phyloP scores from a whole-genome alignment of 306 rosid species.

The Mucuna pruriens region DNA sequence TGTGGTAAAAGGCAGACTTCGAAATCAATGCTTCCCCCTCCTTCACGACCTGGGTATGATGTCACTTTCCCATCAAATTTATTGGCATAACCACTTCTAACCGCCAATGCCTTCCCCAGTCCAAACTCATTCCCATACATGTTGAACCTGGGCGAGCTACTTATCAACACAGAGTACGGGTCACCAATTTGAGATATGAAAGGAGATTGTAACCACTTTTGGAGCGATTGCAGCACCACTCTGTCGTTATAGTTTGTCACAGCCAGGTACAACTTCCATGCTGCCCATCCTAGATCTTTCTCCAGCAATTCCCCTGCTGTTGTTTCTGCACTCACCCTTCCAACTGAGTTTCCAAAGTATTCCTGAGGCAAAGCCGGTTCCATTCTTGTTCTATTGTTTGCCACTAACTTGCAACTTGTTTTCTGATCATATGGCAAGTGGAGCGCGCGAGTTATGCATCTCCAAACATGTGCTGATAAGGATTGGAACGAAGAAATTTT shows the following conservation, averaged over 20 bases:
- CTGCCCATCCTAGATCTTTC: slow-evolving; percentile 58
- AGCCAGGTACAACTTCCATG: slow-evolving; percentile 53
- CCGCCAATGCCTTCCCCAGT: no score
- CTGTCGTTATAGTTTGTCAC: slow-evolving; percentile 37
- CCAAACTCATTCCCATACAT: no score
- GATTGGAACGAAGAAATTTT: slow-evolving; percentile 61
- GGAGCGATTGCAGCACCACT: neutral
- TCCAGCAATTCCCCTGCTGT: slow-evolving; percentile 51
- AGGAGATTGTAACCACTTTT: slow-evolving; percentile 54
- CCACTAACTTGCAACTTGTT: slow-evolving; percentile 48
- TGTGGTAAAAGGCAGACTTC: no score
- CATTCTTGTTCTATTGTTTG: slow-evolving; percentile 52
- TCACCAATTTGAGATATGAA: no score
- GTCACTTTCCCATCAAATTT: no score
- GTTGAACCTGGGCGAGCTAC: slow-evolving; percentile 59
- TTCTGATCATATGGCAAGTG: neutral
- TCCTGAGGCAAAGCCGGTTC: slow-evolving; percentile 46
- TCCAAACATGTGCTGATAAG: slow-evolving; percentile 60
- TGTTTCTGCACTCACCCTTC: neutral
- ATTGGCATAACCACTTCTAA: no score
- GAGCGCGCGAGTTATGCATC: slow-evolving; percentile 54
- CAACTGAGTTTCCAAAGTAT: slow-evolving; percentile 52
- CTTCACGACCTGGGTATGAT: no score
- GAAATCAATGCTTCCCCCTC: no score
- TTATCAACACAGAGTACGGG: no score